Conservation (phyloP, 148 eudicot species). For the Rhododendron vialii region DNA sequence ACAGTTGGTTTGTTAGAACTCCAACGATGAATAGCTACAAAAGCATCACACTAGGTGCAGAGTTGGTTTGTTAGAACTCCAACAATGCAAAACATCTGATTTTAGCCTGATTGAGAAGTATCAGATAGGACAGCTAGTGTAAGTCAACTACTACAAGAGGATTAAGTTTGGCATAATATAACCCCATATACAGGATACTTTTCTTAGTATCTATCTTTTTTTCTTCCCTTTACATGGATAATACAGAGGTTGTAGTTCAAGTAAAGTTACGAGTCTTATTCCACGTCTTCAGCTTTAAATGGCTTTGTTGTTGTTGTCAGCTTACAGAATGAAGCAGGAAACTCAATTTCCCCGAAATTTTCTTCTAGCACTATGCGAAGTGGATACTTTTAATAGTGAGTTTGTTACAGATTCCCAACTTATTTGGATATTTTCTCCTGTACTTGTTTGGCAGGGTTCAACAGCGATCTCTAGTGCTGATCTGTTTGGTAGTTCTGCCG, state of each 20-base stretch:
- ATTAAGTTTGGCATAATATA: neutral
- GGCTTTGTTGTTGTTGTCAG: neutral
- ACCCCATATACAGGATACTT: neutral
- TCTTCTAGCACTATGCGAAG: neutral
- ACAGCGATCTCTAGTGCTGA: constrained; percentile 92
- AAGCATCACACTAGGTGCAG: too few species aligned
- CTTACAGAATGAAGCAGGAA: neutral
- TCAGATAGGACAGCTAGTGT: neutral
- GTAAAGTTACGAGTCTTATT: neutral
- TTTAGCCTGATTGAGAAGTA: neutral
- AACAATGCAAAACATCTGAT: neutral
- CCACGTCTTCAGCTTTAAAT: neutral
- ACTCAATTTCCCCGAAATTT: neutral
- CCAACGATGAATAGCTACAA: neutral
- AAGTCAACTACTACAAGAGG: neutral
- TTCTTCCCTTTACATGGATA: neutral
- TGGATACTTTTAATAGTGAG: neutral
- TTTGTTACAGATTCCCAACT: neutral
- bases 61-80: too few species aligned
- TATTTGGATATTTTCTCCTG: neutral
- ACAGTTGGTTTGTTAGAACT: neutral
- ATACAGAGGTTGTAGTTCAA: neutral
- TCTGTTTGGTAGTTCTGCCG: constrained; percentile 60
- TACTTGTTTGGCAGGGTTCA: constrained; percentile 55
- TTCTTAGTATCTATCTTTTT: neutral